Evolutionary conservation across 345 rosid genomes (phyloP).

Genomic region (Murraya koenigii): DNA sequence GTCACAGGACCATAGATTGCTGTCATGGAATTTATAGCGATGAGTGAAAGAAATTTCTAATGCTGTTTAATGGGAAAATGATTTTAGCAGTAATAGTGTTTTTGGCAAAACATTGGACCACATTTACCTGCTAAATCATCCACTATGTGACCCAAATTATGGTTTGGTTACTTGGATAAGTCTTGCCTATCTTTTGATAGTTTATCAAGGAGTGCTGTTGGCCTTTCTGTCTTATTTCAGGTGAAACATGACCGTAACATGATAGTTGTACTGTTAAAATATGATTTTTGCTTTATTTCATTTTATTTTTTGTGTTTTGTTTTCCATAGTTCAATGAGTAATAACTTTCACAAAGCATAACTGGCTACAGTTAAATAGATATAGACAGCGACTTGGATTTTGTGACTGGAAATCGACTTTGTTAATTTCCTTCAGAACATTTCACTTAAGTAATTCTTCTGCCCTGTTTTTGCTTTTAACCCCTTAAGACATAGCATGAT

Average conservation of each 20-base stretch:
- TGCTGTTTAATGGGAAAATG: no score
- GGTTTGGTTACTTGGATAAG: not conserved
- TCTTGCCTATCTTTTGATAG: not conserved
- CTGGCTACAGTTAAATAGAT: not conserved
- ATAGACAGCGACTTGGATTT: not conserved
- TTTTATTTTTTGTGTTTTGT: not conserved
- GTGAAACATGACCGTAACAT: not conserved
- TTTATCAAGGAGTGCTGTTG: no score
- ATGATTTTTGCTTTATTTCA: no score
- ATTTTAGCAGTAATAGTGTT: not conserved
- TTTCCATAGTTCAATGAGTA: not conserved
- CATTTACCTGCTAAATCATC: not conserved
- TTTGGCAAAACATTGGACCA: not conserved
- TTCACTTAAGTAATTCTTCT: not conserved
- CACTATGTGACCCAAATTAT: not conserved
- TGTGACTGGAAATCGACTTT: slow-evolving; percentile 1
- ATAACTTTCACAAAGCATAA: not conserved
- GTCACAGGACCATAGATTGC: not conserved
- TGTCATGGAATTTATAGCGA: not conserved
- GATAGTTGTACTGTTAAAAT: not conserved
- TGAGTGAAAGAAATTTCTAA: not conserved
- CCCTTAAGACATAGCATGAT: not conserved
- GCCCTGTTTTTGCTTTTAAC: not conserved
- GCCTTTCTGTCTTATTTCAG: not conserved
- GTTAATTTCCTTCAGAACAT: not conserved